Evolutionary conservation across 2,329 filamentous ascomycete species (phyloP), one percentile per base, ranked within the genome.

Genomic region (Polychaeton citri): DNA sequence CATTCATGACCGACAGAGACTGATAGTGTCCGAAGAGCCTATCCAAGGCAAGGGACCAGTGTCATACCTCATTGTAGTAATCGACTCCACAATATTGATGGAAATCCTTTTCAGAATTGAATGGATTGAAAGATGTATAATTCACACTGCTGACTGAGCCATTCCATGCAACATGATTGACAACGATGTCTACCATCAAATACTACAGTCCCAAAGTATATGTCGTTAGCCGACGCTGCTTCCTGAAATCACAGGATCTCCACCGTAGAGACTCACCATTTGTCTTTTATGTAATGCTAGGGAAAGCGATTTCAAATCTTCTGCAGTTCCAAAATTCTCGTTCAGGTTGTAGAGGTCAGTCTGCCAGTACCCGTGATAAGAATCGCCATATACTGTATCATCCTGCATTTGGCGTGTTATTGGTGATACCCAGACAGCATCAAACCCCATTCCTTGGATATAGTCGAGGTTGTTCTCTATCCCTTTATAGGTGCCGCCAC

Each of bases 31-130:
- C 13, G 21, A 26, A 13, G 21, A 26, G 21, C 21, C 13, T 32
- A 4, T 28, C 24, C 12, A 28, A 28, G 5, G 15, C 7, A 28
- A 12, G 24, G 24, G 15, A 15, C 24, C 7, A 28, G 24, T 10
- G 15, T 28, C 24, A 15, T 32, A 32, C 30, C 20, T 48, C 38
- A 49, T 76, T 57, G 33, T 56, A 50, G 58, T 76, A 78, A 52
- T 79, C 54, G 35, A 72, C 63, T 2, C 47, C 48, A 53, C 78
- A 81, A 45, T 64, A 68, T 2, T 64, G 21, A 48, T 81, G 74
- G 31, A 41, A 47, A 18, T 42, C 38, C 15, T 62, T 62, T 39
- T 49, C 45, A 5, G 49, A 42, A 42, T 63, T 57, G 49, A 64
- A 65, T 6, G 60, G 60, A 9, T 48, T 54, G 45, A 61, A 58